These are phyloP conservation scores for Chiua virens DNA, from an alignment of 768 basidiomycete genomes.

Conservation along the genomic window DNA sequence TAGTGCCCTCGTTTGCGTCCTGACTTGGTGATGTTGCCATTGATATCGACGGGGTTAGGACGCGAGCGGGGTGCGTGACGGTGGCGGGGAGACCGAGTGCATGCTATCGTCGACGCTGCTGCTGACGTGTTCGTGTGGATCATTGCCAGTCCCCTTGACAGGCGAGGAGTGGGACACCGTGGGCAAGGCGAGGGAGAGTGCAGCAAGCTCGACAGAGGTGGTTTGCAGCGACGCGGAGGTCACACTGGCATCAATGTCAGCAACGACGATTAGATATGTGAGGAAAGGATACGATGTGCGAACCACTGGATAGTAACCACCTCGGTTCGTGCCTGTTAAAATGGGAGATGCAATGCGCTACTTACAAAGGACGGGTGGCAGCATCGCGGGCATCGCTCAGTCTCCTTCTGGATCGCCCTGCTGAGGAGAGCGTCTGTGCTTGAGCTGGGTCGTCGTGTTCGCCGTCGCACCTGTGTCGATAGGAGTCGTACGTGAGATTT, in stretches of 20 bases:
- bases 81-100: slow-evolving; percentile 10
- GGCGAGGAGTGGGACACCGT: slow-evolving; percentile 27
- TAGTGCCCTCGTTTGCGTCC: slow-evolving; percentile 81
- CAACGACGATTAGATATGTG: not conserved
- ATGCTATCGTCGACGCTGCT: slow-evolving; percentile 18
- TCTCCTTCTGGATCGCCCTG: slow-evolving; percentile 67
- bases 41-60: not conserved
- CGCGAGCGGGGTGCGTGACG: slow-evolving; percentile 1
- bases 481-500: not conserved
- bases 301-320: no score
- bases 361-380: slow-evolving; percentile 70
- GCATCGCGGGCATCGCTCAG: slow-evolving; percentile 82
- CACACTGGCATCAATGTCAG: slow-evolving; percentile 24
- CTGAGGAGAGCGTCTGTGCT: slow-evolving; percentile 74
- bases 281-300: not conserved
- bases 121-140: slow-evolving; percentile 7
- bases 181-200: slow-evolving; percentile 42
- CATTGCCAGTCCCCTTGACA: no score
- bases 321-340: no score
- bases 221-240: slow-evolving; percentile 31
- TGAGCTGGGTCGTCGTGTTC: slow-evolving; percentile 33
- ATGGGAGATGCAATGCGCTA: slow-evolving; percentile 16
- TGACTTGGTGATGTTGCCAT: slow-evolving; percentile 28
- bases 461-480: not conserved
- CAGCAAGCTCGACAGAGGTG: slow-evolving; percentile 40